phyloP scores from a whole-genome alignment of 305 asterid species.

The Fraxinus sp. region DNA sequence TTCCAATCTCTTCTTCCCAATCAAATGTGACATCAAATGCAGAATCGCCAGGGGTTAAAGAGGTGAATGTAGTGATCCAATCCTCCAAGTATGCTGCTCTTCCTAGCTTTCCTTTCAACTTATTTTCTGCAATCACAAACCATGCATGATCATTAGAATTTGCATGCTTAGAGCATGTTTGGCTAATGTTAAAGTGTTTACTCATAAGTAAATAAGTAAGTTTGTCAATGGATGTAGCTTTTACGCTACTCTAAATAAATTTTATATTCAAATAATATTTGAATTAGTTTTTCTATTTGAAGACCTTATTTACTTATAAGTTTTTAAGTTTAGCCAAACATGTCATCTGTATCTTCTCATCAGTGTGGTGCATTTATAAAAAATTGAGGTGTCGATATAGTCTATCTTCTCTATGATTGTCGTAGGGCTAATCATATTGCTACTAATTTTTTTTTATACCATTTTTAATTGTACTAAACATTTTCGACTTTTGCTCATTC shows the following conservation, averaged over 20 bases:
- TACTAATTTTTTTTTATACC: no score
- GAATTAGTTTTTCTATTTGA: neutral
- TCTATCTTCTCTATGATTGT: no score
- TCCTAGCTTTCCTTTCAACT: constrained; percentile 46
- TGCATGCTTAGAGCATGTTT: neutral
- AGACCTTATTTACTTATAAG: no score
- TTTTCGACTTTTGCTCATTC: no score
- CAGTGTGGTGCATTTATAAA: neutral
- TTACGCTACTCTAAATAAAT: neutral
- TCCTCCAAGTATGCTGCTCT: constrained; percentile 48
- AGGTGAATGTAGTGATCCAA: constrained; percentile 38
- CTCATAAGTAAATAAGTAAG: neutral
- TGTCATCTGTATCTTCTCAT: neutral
- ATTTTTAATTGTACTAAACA: no score
- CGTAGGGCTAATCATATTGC: no score
- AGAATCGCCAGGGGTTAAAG: constrained; percentile 30
- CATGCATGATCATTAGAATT: neutral
- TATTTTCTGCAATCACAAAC: constrained; percentile 19
- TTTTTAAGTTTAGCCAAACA: neutral
- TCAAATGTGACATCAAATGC: constrained; percentile 45
- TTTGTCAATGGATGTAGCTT: neutral
- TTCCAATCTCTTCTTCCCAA: constrained; percentile 48
- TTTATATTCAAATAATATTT: neutral
- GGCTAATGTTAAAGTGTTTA: neutral
- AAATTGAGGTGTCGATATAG: no score